Evolutionary conservation across 1,139 yeast genomes (phyloP), one percentile per base, ranked within the genome.

Genomic region (Zhuliangozyma blackwelliae): DNA sequence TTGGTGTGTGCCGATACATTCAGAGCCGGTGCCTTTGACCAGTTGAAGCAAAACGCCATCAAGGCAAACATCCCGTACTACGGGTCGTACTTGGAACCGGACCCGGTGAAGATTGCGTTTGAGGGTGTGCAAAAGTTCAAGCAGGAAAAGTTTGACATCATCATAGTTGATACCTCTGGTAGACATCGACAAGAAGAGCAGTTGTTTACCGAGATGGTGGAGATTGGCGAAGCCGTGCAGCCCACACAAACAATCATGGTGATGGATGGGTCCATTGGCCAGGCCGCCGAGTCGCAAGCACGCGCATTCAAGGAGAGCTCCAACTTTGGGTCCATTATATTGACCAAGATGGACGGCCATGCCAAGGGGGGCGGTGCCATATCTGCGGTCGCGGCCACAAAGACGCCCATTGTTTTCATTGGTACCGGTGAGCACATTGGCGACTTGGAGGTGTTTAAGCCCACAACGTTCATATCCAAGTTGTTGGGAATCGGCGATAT

Each of bases 311-410:
- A 92, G 61, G 97, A 89, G 39, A 79, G 92, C 30, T 74, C 97
- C 4, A 81, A 92, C 54, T 92, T 92, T 55, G 98, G 98, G 54
- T 90, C 97, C 21, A 92, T 92, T 47, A 85, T 92, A 44, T 74
- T 92, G 57, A 92, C 98, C 23, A 92, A 92, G 61, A 83, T 92
- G 95, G 98, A 92, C 61, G 98, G 98, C 33, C 97, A 92, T 56
- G 98, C 98, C 29, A 92, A 86, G 63, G 98, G 98, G 58, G 98
- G 98, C 66, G 98, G 98, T 71, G 98, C 98, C 21, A 89, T 92
- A 39, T 88, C 97, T 30, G 98, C 98, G 0, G 97, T 92, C 38
- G 98, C 98, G 1, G 95, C 97, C 2, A 90, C 98, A 10, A 75
- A 85, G 40, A 92, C 97, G 0, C 98, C 98, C n/a, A 85, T 92